A percentile compares a stretch with the other conserved stretches of the same genome.
Conservation (phyloP, 2,329 filamentous ascomycete species). For the Didymella lethalis region DNA sequence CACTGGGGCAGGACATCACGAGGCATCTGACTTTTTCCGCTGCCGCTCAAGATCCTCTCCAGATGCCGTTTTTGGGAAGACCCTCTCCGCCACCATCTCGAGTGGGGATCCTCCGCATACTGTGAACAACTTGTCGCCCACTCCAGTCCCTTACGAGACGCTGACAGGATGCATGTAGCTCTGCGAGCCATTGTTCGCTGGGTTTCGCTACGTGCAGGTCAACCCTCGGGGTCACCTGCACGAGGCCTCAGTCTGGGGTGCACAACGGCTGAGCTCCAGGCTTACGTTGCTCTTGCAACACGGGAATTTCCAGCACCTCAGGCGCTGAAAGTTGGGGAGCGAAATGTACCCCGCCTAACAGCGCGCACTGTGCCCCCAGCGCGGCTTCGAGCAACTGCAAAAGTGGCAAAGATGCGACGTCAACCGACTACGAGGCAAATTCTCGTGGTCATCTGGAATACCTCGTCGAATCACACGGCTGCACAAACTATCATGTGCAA, state of each 20-base stretch:
- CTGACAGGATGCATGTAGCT: conserved; percentile 22
- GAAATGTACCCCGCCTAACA: conserved; percentile 29
- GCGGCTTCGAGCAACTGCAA: conserved; percentile 23
- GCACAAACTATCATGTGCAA: conserved; percentile 49
- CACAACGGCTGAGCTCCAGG: conserved; percentile 22
- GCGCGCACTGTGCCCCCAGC: conserved; percentile 26
- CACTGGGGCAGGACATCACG: conserved; percentile 33
- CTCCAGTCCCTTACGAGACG: conserved; percentile 10
- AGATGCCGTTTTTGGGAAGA: conserved; percentile 41
- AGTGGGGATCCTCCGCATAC: conserved; percentile 26
- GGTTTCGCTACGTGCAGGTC: conserved; percentile 32
- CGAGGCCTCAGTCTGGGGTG: conserved; percentile 27
- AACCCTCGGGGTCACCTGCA: conserved; percentile 30
- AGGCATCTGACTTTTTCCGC: conserved; percentile 40
- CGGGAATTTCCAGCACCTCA: conserved; percentile 33
- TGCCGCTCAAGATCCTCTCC: conserved; percentile 33
- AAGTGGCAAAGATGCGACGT: conserved; percentile 36
- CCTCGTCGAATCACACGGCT: conserved; percentile 44
- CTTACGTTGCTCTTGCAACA: conserved; percentile 26
- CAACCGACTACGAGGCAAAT: conserved; percentile 38
- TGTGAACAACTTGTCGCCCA: conserved; percentile 12
- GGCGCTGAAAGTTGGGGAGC: conserved; percentile 24
- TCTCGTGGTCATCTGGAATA: conserved; percentile 48
- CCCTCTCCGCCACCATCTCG: conserved; percentile 30
- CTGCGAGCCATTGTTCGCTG: conserved; percentile 39